These are phyloP conservation scores for Aspergillus sojae DNA, from an alignment of 2,329 filamentous ascomycete genomes.

Conservation along the genomic window DNA sequence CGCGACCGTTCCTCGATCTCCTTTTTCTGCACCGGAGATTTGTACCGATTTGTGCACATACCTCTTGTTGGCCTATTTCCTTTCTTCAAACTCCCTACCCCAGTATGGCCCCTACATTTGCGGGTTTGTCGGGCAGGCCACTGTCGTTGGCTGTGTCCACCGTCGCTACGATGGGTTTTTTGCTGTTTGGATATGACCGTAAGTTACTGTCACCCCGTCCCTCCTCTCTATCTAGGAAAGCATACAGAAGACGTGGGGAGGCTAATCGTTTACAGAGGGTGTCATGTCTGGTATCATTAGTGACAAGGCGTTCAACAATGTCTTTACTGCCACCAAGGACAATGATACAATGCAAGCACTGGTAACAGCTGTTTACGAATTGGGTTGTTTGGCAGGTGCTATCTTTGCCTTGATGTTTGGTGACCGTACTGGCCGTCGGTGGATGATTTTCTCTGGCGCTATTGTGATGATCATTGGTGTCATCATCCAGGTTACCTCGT, in stretches of 20 bases:
- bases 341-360: constrained; percentile 44
- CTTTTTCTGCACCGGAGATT: background rate
- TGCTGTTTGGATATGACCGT: constrained; percentile 63
- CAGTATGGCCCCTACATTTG: constrained; percentile 57
- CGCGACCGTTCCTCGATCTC: background rate
- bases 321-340: constrained; percentile 37
- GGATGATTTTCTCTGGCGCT: constrained; percentile 60
- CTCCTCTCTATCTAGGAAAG: background rate
- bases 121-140: constrained; percentile 61
- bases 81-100: background rate
- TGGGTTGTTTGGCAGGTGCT: constrained; percentile 41
- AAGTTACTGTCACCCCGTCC: constrained; percentile 18
- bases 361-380: constrained; percentile 37
- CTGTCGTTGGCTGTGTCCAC: constrained; percentile 62
- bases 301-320: constrained; percentile 33
- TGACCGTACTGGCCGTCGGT: constrained; percentile 41
- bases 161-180: constrained; percentile 66
- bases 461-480: constrained; percentile 52
- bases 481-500: constrained; percentile 40
- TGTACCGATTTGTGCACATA: background rate
- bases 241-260: background rate
- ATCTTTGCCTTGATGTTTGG: constrained; percentile 40
- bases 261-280: constrained; percentile 30
- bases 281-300: constrained; percentile 45
- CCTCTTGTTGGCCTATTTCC: constrained; percentile 4